Evolutionary conservation across 352 stramenopile species (phyloP), one percentile per base, ranked within the genome.

Genomic region (Peronospora tabacina): DNA sequence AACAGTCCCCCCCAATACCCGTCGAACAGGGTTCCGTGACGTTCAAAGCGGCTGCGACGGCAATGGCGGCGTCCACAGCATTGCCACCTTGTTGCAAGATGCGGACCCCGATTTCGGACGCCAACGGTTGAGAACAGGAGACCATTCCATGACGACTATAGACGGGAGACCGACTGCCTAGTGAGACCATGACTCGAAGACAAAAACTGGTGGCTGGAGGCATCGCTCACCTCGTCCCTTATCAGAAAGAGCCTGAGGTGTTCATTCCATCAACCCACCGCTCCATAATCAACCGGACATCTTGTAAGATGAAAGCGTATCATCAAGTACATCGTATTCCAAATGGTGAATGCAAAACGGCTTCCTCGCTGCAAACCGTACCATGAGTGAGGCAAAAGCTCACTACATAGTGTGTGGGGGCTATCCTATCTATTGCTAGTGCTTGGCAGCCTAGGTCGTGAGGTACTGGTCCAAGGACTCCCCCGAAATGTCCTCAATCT

Each of bases 1-100:
- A 98, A 71, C 91, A 97, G 74, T 98, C 95, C 24, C 88, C 88
- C 24, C 70, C 88, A 37, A 90, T 86, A 44, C 82, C 81, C 2
- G 82, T 95, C 12, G 74, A 88, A 65, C 74, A 83, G 7, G 74
- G 80, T 44, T 90, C 76, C 36, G 76, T 85, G 34, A 88, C 63
- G 52, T 70, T 72, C 43, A 84, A 59, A 33, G 72, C 60, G 20
- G 74, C 70, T 16, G 76, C 74, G 30, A 86, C 50, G 5, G 72
- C 73, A 42, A 87, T 78, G 10, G 75, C 73, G 0, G 94, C 92
- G 67, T 98, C 95, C n/a, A 97, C 92, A 0, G 94, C 94, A 58
- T 98, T 98, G 39, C 92, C 95, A 16, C 87, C 87, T 34, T 70
- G 56, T 51, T 81, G 77, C 22, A 98, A 72, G 7, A 98, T 72